Evolutionary conservation across 1,284 basidiomycete species (phyloP).

Genomic region (Cryptococcus jaspeensis): DNA sequence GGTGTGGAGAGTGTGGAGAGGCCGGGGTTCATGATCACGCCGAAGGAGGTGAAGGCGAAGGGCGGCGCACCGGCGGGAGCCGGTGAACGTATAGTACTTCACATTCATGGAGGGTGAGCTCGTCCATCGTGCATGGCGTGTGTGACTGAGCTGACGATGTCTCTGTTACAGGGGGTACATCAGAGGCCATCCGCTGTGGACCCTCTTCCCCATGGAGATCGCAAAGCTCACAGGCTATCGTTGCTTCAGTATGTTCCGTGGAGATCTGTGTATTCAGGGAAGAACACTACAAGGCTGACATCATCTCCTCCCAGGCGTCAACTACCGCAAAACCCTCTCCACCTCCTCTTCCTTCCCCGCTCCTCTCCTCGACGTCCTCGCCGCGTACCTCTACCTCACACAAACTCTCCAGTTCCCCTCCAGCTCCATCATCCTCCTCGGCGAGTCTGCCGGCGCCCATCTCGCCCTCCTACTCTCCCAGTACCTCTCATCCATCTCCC

Average conservation of each 20-base stretch:
- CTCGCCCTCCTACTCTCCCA: constrained; percentile 55
- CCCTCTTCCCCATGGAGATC: constrained; percentile 15
- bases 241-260: constrained; percentile 16
- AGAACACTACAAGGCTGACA: neutral
- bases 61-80: neutral
- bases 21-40: constrained; percentile 24
- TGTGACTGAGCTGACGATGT: neutral
- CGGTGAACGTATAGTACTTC: constrained; percentile 31
- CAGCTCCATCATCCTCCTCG: constrained; percentile 60
- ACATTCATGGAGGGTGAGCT: constrained; percentile 35
- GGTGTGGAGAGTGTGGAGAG: constrained; percentile 5
- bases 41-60: neutral
- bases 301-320: constrained; percentile 12
- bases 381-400: constrained; percentile 63
- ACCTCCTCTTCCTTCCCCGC: constrained; percentile 56
- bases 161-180: constrained; percentile 19
- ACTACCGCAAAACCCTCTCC: constrained; percentile 24
- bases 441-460: constrained; percentile 68
- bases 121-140: neutral
- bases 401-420: constrained; percentile 47
- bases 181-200: constrained; percentile 26
- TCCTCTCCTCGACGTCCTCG: constrained; percentile 60
- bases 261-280: neutral
- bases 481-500: constrained; percentile 27
- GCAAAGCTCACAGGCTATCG: constrained; percentile 11